These are phyloP conservation scores for Bacidia gigantensis DNA, from an alignment of 495 filamentous ascomycete species.

Conservation along the genomic window DNA sequence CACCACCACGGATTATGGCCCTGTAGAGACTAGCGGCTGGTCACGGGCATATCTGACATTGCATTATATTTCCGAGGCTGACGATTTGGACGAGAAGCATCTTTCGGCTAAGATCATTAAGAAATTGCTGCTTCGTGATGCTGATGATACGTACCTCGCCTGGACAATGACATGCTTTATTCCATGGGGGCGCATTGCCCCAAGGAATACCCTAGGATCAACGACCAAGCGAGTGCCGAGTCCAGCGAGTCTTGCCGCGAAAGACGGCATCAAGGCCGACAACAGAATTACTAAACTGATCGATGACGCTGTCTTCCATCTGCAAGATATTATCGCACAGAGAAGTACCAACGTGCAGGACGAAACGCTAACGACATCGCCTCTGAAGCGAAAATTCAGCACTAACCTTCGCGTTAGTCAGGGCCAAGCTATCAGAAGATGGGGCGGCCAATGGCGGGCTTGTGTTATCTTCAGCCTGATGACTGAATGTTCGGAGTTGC, in stretches of 20 bases:
- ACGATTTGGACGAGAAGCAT: slow-evolving; percentile 21
- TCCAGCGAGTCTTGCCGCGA: slow-evolving; percentile 42
- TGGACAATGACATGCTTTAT: slow-evolving; percentile 65
- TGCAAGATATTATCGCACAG: slow-evolving; percentile 41
- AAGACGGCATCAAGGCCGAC: slow-evolving; percentile 66
- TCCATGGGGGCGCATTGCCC: slow-evolving; percentile 56
- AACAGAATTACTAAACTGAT: slow-evolving; percentile 58
- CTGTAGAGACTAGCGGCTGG: slow-evolving; percentile 29
- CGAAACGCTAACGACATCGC: slow-evolving; percentile 17
- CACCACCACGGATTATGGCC: slow-evolving; percentile 30
- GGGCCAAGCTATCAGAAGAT: slow-evolving; percentile 65
- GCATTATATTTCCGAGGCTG: slow-evolving; percentile 7
- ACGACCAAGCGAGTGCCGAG: slow-evolving; percentile 36
- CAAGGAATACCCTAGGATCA: slow-evolving; percentile 23
- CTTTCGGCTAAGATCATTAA: slow-evolving; percentile 35
- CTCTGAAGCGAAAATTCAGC: slow-evolving; percentile 29
- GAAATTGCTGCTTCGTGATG: slow-evolving; percentile 41
- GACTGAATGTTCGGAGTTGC: slow-evolving; percentile 41
- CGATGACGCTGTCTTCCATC: slow-evolving; percentile 45
- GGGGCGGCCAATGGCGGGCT: slow-evolving; percentile 63
- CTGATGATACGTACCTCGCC: slow-evolving; percentile 48
- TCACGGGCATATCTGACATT: slow-evolving; percentile 36
- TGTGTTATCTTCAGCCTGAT: slow-evolving; percentile 60
- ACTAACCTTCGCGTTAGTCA: slow-evolving; percentile 33
- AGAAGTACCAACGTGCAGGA: slow-evolving; percentile 37